Evolutionary conservation across 2,329 filamentous ascomycete species (phyloP).

Genomic region (Fusarium irregulare): DNA sequence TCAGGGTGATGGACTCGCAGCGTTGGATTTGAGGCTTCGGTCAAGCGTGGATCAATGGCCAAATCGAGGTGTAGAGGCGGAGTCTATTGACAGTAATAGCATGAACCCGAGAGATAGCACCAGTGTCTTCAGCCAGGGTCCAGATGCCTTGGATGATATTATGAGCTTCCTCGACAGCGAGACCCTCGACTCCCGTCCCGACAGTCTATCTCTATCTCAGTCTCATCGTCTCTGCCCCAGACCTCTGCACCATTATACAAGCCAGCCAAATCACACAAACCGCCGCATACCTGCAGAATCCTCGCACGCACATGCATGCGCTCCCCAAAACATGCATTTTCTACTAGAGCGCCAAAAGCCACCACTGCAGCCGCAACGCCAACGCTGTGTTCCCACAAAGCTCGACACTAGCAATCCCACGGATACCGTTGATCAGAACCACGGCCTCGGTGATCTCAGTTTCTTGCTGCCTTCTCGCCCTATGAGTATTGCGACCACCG

Average conservation of each 20-base stretch:
- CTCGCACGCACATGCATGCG: constrained; percentile 34
- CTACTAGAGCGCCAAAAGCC: constrained; percentile 30
- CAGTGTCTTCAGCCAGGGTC: constrained; percentile 32
- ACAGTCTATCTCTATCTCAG: constrained; percentile 34
- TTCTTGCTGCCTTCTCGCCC: constrained; percentile 43
- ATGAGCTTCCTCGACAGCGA: constrained; percentile 46
- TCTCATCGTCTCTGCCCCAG: constrained; percentile 34
- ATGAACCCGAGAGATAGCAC: constrained; percentile 27
- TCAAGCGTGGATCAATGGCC: constrained; percentile 36
- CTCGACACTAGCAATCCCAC: constrained; percentile 21
- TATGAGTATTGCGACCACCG: constrained; percentile 41
- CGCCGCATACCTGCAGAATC: constrained; percentile 30
- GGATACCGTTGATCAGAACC: constrained; percentile 19
- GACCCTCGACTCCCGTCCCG: constrained; percentile 42
- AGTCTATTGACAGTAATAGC: constrained; percentile 27
- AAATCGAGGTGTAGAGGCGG: constrained; percentile 26
- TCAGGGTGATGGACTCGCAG: constrained; percentile 40
- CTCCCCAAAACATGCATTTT: constrained; percentile 34
- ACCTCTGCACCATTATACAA: constrained; percentile 35
- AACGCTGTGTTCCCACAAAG: constrained; percentile 27
- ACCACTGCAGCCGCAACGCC: constrained; percentile 28
- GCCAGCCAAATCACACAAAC: constrained; percentile 23
- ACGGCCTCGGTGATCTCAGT: constrained; percentile 36
- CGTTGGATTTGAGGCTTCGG: constrained; percentile 37
- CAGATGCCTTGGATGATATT: constrained; percentile 38